Base-by-base conservation (phyloP, 2,329 filamentous ascomycete genomes). In the Ascochyta pisi region DNA sequence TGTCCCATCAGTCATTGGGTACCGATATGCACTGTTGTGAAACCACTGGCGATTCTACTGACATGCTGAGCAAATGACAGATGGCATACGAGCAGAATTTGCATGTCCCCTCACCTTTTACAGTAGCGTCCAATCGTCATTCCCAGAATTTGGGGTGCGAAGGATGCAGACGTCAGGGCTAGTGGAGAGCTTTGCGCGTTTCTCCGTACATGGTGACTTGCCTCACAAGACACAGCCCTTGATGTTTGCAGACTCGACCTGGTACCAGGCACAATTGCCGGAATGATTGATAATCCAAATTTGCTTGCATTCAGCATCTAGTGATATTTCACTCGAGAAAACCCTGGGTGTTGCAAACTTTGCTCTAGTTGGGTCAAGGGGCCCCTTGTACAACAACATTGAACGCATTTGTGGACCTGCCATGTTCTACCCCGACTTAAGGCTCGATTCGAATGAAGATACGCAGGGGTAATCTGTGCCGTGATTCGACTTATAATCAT, bases 1-100 rank as follows among this genome's bases (percentile, higher is more conserved):
- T 9, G 46, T 46, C 41, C 12, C 47, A 43, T 26, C 15, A 13
- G 38, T 38, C 35, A 56, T 56, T 56, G 53, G 53, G 7, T 48
- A 47, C 41, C 47, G 22, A 24, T 8, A 46, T 22, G 47, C 37
- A 38, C 41, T 41, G 26, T 26, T n/a, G 47, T 47, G 47, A 43
- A 51, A 51, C 53, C 47, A 38, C 26, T n/a, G 41, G 41, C 31
- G 19, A 45, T 26, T 41, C 15, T 27, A 16, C 24, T 56, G 27
- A 23, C 23, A 9, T 5, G 4, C 26, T 29, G 37, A 23, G 24
- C 54, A 35, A 52, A 57, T 53, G 33, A 53, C 3, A 44, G 43
- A 23, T 16, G 15, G 16, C 34, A 44, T 41, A 29, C 16, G 24
- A 52, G 54, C 48, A 57, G 22, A 57, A 24, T 57, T 57, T 57